phyloP scores from a whole-genome alignment of 306 rosid species.

The Gillenia trifoliata region DNA sequence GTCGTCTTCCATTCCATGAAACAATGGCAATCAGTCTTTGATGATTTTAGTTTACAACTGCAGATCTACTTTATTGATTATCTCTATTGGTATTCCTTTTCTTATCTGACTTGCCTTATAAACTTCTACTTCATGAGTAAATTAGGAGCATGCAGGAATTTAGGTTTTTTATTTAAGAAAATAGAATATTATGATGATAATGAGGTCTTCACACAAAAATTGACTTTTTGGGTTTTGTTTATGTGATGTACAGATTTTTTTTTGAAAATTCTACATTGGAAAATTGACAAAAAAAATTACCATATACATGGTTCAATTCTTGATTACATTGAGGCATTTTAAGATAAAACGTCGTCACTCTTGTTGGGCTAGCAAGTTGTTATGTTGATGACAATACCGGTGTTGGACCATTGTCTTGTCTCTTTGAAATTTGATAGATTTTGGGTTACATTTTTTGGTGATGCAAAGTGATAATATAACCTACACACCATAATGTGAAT shows the following conservation, averaged over 20 bases:
- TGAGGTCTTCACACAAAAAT: not conserved
- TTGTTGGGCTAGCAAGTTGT: not conserved
- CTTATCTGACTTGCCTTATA: not conserved
- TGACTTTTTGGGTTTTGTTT: not conserved
- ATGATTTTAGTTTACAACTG: not conserved
- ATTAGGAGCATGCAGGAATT: not conserved
- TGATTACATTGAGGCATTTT: too few species aligned
- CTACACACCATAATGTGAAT: not conserved
- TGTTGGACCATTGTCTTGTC: not conserved
- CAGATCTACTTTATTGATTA: constrained; percentile 11
- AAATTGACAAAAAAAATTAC: not conserved
- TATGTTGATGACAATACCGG: not conserved
- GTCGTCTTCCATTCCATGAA: not conserved
- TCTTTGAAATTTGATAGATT: too few species aligned
- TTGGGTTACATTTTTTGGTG: not conserved
- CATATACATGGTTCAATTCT: not conserved
- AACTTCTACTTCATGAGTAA: not conserved
- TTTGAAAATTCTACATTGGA: too few species aligned
- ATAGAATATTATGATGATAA: not conserved
- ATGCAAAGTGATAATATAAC: not conserved
- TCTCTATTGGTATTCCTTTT: not conserved
- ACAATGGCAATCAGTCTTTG: not conserved
- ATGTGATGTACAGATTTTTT: not conserved
- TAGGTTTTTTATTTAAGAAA: not conserved
- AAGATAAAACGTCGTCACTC: not conserved